Conservation (phyloP, 805 yeast species). For the Blastobotrys americana region DNA sequence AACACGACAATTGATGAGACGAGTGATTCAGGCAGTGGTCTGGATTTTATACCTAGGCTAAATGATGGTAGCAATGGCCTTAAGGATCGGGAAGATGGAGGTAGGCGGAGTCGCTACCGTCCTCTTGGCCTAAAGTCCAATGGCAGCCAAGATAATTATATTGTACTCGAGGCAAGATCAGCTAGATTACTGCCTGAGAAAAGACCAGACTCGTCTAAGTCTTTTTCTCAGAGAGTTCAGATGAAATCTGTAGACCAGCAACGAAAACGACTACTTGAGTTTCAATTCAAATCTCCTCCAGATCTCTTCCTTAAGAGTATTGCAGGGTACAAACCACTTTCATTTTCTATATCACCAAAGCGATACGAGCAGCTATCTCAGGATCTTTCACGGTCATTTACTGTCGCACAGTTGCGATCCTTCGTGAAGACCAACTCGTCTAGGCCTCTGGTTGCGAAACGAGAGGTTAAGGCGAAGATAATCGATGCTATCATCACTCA, state of each 20-base stretch:
- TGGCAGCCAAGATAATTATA: constrained; percentile 9
- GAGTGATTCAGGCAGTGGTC: too few species aligned
- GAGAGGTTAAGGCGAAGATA: constrained; percentile 17
- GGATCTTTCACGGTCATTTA: constrained; percentile 24
- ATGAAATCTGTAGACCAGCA: constrained; percentile 13
- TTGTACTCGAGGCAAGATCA: constrained; percentile 19
- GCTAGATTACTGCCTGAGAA: constrained; percentile 16
- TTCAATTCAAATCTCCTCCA: constrained; percentile 12
- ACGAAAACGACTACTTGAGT: constrained; percentile 16
- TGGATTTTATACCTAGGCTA: too few species aligned
- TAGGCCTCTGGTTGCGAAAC: constrained; percentile 3
- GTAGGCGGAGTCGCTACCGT: neutral
- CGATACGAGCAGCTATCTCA: constrained; percentile 20
- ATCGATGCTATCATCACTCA: constrained; percentile 30
- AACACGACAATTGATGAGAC: too few species aligned
- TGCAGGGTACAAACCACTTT: constrained; percentile 17
- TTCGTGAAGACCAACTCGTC: constrained; percentile 6
- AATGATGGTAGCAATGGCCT: neutral
- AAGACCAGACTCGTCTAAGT: constrained; percentile 7
- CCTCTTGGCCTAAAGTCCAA: neutral
- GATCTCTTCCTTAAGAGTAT: constrained; percentile 14
- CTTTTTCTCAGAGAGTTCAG: neutral
- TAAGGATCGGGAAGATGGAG: neutral
- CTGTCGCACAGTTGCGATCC: constrained; percentile 23
- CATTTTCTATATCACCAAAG: constrained; percentile 15